Conservation (phyloP, 805 yeast species). For the Isabelozyma heimii region DNA sequence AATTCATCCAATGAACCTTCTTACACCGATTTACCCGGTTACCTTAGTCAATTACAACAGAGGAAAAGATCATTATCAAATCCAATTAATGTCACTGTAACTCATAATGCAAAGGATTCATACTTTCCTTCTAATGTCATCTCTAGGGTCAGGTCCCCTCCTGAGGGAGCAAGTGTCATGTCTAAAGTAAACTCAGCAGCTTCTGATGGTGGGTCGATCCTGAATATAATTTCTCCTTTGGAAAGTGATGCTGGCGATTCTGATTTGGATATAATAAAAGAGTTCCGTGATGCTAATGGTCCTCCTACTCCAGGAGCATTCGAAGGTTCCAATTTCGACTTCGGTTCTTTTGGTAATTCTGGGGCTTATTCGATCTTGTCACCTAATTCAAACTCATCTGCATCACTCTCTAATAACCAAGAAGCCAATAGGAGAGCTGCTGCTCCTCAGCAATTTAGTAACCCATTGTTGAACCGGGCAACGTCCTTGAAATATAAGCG, state of each 20-base stretch:
- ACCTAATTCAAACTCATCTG: not conserved
- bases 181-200: not conserved
- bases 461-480: constrained; percentile 16
- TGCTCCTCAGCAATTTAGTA: constrained; percentile 2
- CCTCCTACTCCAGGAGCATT: constrained; percentile 1
- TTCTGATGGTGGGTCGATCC: not conserved
- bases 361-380: not conserved
- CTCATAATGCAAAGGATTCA: constrained; percentile 19
- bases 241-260: constrained; percentile 4
- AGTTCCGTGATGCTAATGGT: constrained; percentile 4
- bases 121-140: constrained; percentile 21
- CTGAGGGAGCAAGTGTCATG: not conserved
- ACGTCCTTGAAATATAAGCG: constrained; percentile 21
- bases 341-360: not conserved
- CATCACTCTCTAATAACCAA: not conserved
- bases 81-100: constrained; percentile 11
- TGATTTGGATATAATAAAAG: constrained; percentile 21
- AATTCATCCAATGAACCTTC: constrained; percentile 20
- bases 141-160: constrained; percentile 4
- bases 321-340: not conserved
- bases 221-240: constrained; percentile 5
- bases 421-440: constrained; percentile 3
- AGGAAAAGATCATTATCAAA: constrained; percentile 23
- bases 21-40: constrained; percentile 20
- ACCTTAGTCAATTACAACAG: constrained; percentile 7